phyloP scores from a whole-genome alignment of 2,329 filamentous ascomycete genomes.

The Alternaria longipes region DNA sequence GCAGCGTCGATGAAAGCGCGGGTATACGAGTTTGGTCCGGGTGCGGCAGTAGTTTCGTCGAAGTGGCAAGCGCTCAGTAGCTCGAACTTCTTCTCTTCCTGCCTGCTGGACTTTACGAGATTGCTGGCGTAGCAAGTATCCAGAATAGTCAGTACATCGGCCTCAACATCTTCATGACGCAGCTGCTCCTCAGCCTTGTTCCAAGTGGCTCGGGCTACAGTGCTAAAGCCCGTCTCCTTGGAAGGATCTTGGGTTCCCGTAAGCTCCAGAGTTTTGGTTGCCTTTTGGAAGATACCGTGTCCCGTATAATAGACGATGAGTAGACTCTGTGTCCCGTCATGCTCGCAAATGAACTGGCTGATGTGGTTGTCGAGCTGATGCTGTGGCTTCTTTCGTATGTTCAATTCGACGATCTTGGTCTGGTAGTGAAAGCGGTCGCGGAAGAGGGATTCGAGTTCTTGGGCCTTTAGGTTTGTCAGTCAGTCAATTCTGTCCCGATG shows the following conservation, averaged over 20 bases:
- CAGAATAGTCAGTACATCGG: constrained; percentile 50
- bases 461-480: constrained; percentile 28
- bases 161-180: constrained; percentile 38
- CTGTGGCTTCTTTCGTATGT: constrained; percentile 44
- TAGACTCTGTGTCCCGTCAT: constrained; percentile 45
- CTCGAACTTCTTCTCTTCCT: constrained; percentile 42
- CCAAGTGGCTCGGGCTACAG: constrained; percentile 46
- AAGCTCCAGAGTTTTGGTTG: constrained; percentile 38
- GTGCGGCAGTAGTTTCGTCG: constrained; percentile 39
- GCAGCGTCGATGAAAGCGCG: constrained; percentile 46
- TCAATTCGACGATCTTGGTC: constrained; percentile 45
- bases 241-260: constrained; percentile 28
- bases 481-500: not conserved
- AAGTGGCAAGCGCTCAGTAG: constrained; percentile 43
- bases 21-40: constrained; percentile 46
- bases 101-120: constrained; percentile 37
- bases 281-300: constrained; percentile 42
- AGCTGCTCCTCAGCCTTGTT: constrained; percentile 45
- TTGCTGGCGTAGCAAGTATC: constrained; percentile 53
- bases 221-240: constrained; percentile 30
- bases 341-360: constrained; percentile 36
- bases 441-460: constrained; percentile 43
- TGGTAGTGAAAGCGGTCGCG: constrained; percentile 40
- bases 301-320: constrained; percentile 54
- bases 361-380: constrained; percentile 46